A percentile compares a stretch with the other conserved stretches of the same genome.
Evolutionary conservation across 495 filamentous ascomycete genomes (phyloP).

Genomic region (Tuber melanosporum): DNA sequence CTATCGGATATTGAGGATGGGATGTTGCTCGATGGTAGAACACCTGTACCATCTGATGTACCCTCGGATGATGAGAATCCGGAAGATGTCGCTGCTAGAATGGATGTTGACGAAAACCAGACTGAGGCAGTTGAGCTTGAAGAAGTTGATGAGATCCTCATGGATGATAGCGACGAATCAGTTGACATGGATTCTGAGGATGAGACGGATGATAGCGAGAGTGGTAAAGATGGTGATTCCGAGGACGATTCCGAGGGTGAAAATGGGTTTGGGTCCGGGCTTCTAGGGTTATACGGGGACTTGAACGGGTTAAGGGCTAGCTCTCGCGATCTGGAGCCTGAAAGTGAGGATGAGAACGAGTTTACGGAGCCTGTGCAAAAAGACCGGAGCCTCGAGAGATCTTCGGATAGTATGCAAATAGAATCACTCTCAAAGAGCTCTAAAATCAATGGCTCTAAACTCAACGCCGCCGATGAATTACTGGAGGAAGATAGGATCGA

Average conservation of each 20-base stretch:
- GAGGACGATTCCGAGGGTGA: conserved; percentile 45
- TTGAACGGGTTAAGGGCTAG: conserved; percentile 33
- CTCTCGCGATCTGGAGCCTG: conserved; percentile 41
- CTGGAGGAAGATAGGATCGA: conserved; percentile 11
- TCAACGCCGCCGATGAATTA: conserved; percentile 10
- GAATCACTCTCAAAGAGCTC: background rate
- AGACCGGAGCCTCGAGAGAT: conserved; percentile 16
- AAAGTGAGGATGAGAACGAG: conserved; percentile 33
- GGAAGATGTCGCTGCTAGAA: conserved; percentile 11
- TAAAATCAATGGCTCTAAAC: background rate
- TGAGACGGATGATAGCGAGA: conserved; percentile 43
- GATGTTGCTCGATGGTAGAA: background rate
- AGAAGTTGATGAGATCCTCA: conserved; percentile 59
- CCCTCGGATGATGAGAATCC: conserved; percentile 16
- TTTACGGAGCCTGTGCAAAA: conserved; percentile 10
- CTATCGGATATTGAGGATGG: conserved; percentile 21
- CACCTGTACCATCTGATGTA: conserved; percentile 13
- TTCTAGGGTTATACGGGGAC: conserved; percentile 60
- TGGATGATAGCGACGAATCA: conserved; percentile 73
- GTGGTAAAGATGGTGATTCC: conserved; percentile 50
- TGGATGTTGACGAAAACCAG: conserved; percentile 41
- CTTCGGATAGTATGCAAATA: background rate
- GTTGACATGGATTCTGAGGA: conserved; percentile 77
- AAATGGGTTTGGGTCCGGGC: conserved; percentile 53
- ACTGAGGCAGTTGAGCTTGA: conserved; percentile 49